Conservation (phyloP, 2,329 filamentous ascomycete species). For the Parascedosporium putredinis region DNA sequence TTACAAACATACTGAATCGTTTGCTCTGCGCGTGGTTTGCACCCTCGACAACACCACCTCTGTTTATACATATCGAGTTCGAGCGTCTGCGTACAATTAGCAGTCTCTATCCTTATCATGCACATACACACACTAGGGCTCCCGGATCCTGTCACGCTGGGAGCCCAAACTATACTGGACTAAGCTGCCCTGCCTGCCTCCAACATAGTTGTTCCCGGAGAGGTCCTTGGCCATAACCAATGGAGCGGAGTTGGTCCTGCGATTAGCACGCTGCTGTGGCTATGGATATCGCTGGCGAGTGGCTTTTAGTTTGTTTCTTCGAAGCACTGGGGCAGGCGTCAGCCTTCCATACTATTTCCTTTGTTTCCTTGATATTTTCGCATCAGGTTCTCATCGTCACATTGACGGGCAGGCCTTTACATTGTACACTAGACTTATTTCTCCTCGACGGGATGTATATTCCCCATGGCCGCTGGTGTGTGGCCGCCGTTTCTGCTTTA, state of each 20-base stretch:
- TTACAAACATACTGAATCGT: too few relatives aligned
- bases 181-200: too few relatives aligned
- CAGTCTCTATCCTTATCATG: background rate
- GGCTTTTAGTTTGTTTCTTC: background rate
- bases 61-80: background rate
- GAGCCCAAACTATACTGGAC: background rate
- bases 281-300: too few relatives aligned
- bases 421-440: slow-evolving; percentile 1
- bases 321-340: background rate
- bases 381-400: background rate
- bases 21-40: too few relatives aligned
- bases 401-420: background rate
- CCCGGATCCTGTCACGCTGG: background rate
- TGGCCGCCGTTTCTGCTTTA: background rate
- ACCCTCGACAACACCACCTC: too few relatives aligned
- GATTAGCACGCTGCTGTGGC: too few relatives aligned
- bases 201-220: too few relatives aligned
- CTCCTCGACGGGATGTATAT: background rate
- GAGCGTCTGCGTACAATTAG: slow-evolving; percentile 2
- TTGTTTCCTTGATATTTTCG: background rate
- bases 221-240: too few relatives aligned
- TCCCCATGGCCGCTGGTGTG: background rate
- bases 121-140: background rate
- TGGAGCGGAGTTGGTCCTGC: too few relatives aligned
- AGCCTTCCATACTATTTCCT: too few relatives aligned